These are phyloP conservation scores for Anisodus acutangulus DNA, from an alignment of 257 asterid species.

Conservation along the genomic window DNA sequence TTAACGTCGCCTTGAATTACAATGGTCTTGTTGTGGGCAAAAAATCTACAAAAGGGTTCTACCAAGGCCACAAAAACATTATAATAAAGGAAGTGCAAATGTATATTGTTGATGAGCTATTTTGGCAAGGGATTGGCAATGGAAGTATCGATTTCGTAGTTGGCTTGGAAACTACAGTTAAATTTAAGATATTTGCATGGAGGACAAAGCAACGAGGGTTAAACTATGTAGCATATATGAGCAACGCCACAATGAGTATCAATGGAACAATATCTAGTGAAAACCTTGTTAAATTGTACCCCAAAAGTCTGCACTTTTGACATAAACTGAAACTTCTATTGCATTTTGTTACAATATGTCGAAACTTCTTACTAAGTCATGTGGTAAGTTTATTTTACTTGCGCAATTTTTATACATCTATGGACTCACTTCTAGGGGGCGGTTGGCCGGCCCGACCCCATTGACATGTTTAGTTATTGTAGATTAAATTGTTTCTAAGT, in stretches of 20 bases:
- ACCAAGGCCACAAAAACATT: constrained; percentile 30
- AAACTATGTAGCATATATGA: constrained; percentile 15
- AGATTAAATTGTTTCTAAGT: no score
- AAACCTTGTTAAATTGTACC: neutral
- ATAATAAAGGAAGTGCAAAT: constrained; percentile 3
- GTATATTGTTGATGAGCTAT: neutral
- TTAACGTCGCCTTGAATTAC: constrained; percentile 5
- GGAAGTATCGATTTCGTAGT: neutral
- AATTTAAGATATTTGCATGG: constrained; percentile 25
- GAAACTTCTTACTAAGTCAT: neutral
- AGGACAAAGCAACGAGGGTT: constrained; percentile 23
- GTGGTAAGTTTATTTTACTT: no score
- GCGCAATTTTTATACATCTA: no score
- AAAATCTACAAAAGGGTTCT: constrained; percentile 7
- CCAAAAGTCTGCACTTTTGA: neutral
- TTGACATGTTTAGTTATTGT: no score
- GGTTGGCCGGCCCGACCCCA: no score
- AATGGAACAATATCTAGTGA: constrained; percentile 11
- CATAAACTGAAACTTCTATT: neutral
- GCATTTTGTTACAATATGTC: neutral
- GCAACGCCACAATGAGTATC: neutral
- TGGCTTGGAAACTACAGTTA: constrained; percentile 15
- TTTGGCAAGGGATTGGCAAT: constrained; percentile 11
- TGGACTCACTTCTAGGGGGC: no score
- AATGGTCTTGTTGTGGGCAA: neutral